Evolutionary conservation across 208 protist species (phyloP), one percentile per base, ranked within the genome.

Genomic region (Trypanosoma caninum): DNA sequence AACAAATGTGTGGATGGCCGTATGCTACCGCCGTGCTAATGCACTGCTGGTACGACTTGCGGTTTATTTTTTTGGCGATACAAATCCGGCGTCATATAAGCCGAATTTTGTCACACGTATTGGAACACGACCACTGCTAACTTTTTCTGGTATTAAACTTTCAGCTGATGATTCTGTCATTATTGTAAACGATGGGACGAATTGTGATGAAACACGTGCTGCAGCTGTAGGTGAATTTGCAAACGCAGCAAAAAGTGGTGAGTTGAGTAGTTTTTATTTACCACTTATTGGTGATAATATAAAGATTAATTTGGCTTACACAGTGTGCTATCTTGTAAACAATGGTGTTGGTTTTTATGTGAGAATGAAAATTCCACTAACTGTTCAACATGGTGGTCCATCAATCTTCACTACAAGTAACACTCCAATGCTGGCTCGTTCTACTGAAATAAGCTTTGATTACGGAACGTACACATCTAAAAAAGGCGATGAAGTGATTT

Each of bases 11-110:
- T 64, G 71, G 22, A 65, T 93, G 18, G 65, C 69, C 6, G 70
- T 96, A 33, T 96, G 89, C 62, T 96, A 93, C 74, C 86, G 89
- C 46, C 83, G 86, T 50, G 59, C 41, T 13, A 71, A 70, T 13
- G 55, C 57, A 35, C 70, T 79, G 34, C 61, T 96, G 25, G 83
- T 80, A 10, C 72, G 64, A 23, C 58, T 96, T 20, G 70, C 71
- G 9, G 64, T 69, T 30, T 66, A 89, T 46, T 50, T 67, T 61
- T 61, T 96, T 9, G 76, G 75, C 2, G 62, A 80, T 25, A 68
- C 72, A 23, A 93, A 96, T 57, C 89, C 89, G 34, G 56, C 58
- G 51, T 72, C 65, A 10, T 96, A 91, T 70, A 69, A 64, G 14
- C 69, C 75, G 23, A 81, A 70, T 69, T 93, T 93, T 54, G 74